These are phyloP conservation scores for Galeopsis tetrahit DNA, from an alignment of 257 asterid species.

Conservation along the genomic window DNA sequence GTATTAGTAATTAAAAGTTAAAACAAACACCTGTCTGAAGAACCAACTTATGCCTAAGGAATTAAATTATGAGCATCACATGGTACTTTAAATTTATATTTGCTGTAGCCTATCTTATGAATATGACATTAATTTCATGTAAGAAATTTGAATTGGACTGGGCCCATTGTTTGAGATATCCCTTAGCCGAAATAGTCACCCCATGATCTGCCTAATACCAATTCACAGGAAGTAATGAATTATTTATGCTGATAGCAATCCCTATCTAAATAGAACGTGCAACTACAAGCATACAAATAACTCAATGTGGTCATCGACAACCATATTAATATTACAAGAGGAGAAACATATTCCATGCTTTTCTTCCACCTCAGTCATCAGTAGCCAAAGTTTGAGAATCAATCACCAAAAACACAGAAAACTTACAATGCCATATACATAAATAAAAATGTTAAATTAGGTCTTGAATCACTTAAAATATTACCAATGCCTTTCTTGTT, in stretches of 20 bases:
- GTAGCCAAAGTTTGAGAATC: neutral
- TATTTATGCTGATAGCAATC: neutral
- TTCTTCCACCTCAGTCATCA: slow-evolving; percentile 12
- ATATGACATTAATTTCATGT: too few species aligned
- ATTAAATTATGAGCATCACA: too few species aligned
- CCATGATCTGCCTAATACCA: neutral
- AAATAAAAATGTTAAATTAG: neutral
- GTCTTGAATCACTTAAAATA: slow-evolving; percentile 7
- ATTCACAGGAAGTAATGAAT: neutral
- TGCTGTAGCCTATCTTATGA: too few species aligned
- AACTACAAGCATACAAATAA: neutral
- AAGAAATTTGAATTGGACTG: too few species aligned
- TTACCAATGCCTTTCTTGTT: neutral
- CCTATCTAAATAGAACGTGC: neutral
- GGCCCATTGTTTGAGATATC: too few species aligned
- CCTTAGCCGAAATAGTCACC: too few species aligned
- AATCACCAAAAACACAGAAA: neutral
- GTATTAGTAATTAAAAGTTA: too few species aligned
- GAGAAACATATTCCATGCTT: neutral
- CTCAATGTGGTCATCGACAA: neutral
- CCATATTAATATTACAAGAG: neutral
- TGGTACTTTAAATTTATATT: too few species aligned
- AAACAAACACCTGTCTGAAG: too few species aligned
- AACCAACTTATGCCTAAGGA: too few species aligned
- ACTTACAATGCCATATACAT: neutral